These are phyloP conservation scores for Cyberlindnera japonica DNA, from an alignment of 805 yeast species.

Conservation along the genomic window DNA sequence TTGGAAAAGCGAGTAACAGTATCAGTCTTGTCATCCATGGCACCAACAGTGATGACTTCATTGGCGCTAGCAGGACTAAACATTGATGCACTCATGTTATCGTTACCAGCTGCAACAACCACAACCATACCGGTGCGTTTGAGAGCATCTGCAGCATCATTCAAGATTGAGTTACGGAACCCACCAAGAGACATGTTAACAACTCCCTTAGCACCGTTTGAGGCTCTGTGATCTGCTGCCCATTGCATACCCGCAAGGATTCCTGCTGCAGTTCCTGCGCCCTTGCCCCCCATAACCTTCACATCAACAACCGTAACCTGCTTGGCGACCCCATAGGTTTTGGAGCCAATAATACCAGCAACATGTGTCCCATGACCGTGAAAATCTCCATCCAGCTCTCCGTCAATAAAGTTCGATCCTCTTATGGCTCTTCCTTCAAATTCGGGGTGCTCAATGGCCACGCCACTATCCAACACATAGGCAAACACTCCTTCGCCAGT, in stretches of 20 bases:
- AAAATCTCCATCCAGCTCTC: slow-evolving; percentile 53
- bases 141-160: slow-evolving; percentile 75
- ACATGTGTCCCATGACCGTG: slow-evolving; percentile 95
- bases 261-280: slow-evolving; percentile 62
- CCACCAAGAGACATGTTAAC: slow-evolving; percentile 84
- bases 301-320: slow-evolving; percentile 59
- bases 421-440: slow-evolving; percentile 56
- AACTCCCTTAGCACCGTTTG: slow-evolving; percentile 44
- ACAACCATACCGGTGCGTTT: slow-evolving; percentile 61
- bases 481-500: slow-evolving; percentile 63
- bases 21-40: slow-evolving; percentile 72
- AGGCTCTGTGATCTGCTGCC: slow-evolving; percentile 52
- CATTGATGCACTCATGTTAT: slow-evolving; percentile 66
- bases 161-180: slow-evolving; percentile 54
- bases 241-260: slow-evolving; percentile 64
- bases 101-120: slow-evolving; percentile 87
- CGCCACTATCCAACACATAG: slow-evolving; percentile 83
- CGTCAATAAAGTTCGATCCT: slow-evolving; percentile 57
- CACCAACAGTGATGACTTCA: slow-evolving; percentile 77
- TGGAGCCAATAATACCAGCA: slow-evolving; percentile 83
- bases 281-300: slow-evolving; percentile 62
- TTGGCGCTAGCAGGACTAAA: slow-evolving; percentile 81
- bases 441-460: slow-evolving; percentile 52
- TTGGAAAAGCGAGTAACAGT: slow-evolving; percentile 73
- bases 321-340: slow-evolving; percentile 80